Evolutionary conservation across 805 yeast genomes (phyloP).

Genomic region (Saccharomycopsis javanensis): DNA sequence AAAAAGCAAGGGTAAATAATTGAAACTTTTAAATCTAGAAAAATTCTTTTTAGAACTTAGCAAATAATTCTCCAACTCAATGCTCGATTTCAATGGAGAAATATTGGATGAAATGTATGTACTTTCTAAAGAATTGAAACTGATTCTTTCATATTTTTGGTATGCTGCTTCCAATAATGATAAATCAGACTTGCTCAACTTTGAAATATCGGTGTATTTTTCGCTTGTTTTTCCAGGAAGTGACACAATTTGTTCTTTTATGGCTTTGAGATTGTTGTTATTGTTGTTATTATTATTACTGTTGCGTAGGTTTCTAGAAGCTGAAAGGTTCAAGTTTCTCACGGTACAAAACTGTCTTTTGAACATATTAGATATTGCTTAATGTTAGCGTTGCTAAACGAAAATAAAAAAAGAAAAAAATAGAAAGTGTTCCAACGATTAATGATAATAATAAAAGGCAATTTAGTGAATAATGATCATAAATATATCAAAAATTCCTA

Average conservation of each 20-base stretch:
- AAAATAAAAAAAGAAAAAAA: no score
- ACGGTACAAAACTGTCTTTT: not conserved
- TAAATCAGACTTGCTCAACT: slow-evolving; percentile 7
- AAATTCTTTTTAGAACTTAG: slow-evolving; percentile 5
- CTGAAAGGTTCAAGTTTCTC: not conserved
- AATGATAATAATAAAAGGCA: no score
- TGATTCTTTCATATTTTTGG: slow-evolving; percentile 18
- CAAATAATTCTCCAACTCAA: slow-evolving; percentile 10
- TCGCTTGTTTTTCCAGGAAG: not conserved
- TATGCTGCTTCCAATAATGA: slow-evolving; percentile 19
- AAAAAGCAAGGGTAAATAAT: slow-evolving; percentile 17
- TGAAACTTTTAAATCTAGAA: slow-evolving; percentile 13
- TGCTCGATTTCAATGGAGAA: slow-evolving; percentile 10
- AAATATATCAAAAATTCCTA: no score
- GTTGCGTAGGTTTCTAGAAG: not conserved
- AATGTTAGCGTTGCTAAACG: not conserved
- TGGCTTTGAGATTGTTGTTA: not conserved
- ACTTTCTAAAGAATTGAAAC: slow-evolving; percentile 19
- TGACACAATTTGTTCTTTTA: not conserved
- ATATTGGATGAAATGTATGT: slow-evolving; percentile 21
- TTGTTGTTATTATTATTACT: not conserved
- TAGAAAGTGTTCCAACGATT: no score
- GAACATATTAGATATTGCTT: not conserved
- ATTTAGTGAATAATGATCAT: no score
- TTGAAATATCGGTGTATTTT: not conserved